Base-by-base conservation (phyloP, 2,329 filamentous ascomycete genomes). In the Ceratocystis smalleyi region DNA sequence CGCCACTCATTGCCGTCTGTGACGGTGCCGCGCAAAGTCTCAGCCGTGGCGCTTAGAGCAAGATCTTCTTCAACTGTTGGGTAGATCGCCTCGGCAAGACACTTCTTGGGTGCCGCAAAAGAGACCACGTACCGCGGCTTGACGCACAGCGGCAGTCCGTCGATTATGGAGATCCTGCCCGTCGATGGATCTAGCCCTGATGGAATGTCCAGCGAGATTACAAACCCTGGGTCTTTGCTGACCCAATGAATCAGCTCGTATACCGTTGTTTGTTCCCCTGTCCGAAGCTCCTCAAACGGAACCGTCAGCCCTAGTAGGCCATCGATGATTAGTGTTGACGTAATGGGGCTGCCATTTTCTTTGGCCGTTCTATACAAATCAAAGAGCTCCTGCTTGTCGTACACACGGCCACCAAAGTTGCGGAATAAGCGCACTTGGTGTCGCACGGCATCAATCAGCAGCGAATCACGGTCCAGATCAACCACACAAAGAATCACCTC, bases 201-300 rank as follows among this genome's bases (percentile, higher is more conserved):
- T 0, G 94, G 94, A 5, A 95, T 84, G 72, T 96, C 92, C n/a
- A 99, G 83, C 0, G 91, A 88, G 22, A 99, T 77, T 2, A 94
- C 86, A 65, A 86, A 85, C 0, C 90, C 85, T 68, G 91, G 88
- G 71, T 86, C 89, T 68, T 91, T 86, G 72, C 96, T 97, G 2
- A 90, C 87, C 91, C 91, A 97, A 68, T 91, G 87, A 70, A 96
- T 94, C 71, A 96, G 83, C 71, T 95, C 88, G 71, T 95, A 91
- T 0, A 90, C 89, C 0, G 87, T 87, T 2, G 86, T 85, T 72
- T 95, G 89, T 68, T 95, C 88, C 17, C 87, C 86, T 1, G 86
- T 87, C 43, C 89, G 83, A 32, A 97, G 79, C 69, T 95, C 90
- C 69, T 96, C 91, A 70, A 96, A 96, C 1, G 89, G 86, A 65